Conservation (phyloP, 768 basidiomycete genomes). For the Lactarius indigo region DNA sequence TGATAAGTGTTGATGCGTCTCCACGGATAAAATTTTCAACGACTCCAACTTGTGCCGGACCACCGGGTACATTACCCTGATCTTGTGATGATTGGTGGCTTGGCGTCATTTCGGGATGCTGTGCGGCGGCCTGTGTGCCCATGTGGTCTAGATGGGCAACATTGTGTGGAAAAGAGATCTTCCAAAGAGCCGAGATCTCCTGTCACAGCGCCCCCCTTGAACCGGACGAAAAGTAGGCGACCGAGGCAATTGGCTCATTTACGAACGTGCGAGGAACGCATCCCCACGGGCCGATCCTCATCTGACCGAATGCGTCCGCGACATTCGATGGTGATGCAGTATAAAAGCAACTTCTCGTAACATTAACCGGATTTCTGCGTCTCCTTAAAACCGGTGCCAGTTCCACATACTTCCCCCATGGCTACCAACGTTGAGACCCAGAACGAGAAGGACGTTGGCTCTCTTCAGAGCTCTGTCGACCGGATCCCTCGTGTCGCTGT, state of each 20-base stretch:
- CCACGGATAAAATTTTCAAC: not conserved
- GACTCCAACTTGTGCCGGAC: not conserved
- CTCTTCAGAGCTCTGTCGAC: conserved; percentile 2
- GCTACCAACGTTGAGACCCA: not conserved
- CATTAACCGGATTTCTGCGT: no score
- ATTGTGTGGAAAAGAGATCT: not conserved
- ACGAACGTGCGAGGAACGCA: conserved; percentile 23
- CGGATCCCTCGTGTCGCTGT: not conserved
- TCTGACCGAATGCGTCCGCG: not conserved
- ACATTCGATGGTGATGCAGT: not conserved
- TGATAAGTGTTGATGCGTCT: not conserved
- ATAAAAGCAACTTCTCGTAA: conserved; percentile 9
- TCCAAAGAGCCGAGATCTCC: not conserved
- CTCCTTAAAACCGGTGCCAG: not conserved
- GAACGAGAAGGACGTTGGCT: conserved; percentile 14
- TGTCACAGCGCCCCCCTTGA: not conserved
- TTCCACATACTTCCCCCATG: conserved; percentile 1
- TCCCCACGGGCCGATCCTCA: not conserved
- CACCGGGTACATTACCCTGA: not conserved
- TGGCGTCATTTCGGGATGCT: not conserved
- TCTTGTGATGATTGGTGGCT: not conserved
- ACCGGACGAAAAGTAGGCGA: not conserved
- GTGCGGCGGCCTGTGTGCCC: not conserved
- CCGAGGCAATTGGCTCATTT: not conserved
- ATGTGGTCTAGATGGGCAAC: not conserved